A percentile compares a stretch with the other conserved stretches of the same genome.
Evolutionary conservation across 352 stramenopile species (phyloP).

Genomic region (Phytophthora sansomeana): DNA sequence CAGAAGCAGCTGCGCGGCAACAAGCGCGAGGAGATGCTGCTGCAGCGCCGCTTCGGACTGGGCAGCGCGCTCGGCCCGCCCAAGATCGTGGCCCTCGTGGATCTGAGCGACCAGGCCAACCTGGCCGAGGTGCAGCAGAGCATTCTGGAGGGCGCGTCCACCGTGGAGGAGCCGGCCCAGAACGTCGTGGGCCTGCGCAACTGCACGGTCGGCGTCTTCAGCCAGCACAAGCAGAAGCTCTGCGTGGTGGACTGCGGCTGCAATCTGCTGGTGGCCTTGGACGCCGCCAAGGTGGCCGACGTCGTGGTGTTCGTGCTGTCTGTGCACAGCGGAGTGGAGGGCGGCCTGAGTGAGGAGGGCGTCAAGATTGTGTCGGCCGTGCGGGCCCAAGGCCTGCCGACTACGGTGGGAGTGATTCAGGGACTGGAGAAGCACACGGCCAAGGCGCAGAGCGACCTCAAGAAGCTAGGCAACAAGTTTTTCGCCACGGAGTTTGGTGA

Average conservation of each 20-base stretch:
- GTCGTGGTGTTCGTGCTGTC: slow-evolving; percentile 83
- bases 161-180: slow-evolving; percentile 61
- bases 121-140: slow-evolving; percentile 66
- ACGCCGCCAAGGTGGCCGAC: slow-evolving; percentile 89
- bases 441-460: slow-evolving; percentile 81
- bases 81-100: slow-evolving; percentile 90
- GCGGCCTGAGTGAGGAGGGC: slow-evolving; percentile 86
- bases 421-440: slow-evolving; percentile 75
- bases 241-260: slow-evolving; percentile 87
- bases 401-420: slow-evolving; percentile 87
- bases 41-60: slow-evolving; percentile 86
- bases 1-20: slow-evolving; percentile 87
- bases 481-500: slow-evolving; percentile 92
- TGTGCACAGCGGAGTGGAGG: slow-evolving; percentile 81
- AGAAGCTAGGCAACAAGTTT: slow-evolving; percentile 89
- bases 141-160: slow-evolving; percentile 69
- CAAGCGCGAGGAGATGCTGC: slow-evolving; percentile 87
- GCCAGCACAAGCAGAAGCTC: slow-evolving; percentile 91
- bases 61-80: slow-evolving; percentile 72
- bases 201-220: slow-evolving; percentile 73
- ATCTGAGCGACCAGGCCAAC: slow-evolving; percentile 72
- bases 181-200: slow-evolving; percentile 58
- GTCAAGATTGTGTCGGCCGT: slow-evolving; percentile 92
- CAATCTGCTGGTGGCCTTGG: slow-evolving; percentile 82
- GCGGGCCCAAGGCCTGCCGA: slow-evolving; percentile 93